A percentile compares a stretch with the other conserved stretches of the same genome.
These are phyloP conservation scores for Pythium scleroteichum DNA, from an alignment of 352 stramenopile genomes.

Conservation along the genomic window DNA sequence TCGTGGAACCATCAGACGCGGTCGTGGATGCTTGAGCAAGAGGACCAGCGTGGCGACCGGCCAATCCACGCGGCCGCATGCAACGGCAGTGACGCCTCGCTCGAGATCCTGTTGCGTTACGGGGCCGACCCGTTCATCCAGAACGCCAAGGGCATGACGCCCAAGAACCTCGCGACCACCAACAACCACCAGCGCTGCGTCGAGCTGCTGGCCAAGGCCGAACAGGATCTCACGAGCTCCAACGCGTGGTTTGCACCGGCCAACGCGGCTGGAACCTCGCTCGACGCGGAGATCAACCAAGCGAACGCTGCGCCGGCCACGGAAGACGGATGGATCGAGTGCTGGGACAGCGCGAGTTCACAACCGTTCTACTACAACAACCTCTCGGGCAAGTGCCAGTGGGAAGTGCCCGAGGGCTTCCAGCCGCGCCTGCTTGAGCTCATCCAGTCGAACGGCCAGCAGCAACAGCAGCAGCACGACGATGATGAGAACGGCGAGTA, in stretches of 20 bases:
- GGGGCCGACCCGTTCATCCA: constrained; percentile 46
- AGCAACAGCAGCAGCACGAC: constrained; percentile 39
- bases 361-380: constrained; percentile 78
- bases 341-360: constrained; percentile 57
- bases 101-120: constrained; percentile 50
- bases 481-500: constrained; percentile 55
- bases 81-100: constrained; percentile 49
- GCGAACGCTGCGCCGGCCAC: neutral
- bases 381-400: constrained; percentile 67
- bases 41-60: constrained; percentile 57
- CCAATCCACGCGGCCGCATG: constrained; percentile 64
- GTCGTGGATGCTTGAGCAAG: constrained; percentile 72
- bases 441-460: constrained; percentile 18
- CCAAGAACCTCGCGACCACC: constrained; percentile 43
- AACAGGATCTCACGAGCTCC: constrained; percentile 39
- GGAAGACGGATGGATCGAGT: constrained; percentile 52
- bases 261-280: constrained; percentile 35
- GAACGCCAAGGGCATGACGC: constrained; percentile 54
- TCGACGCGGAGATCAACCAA: constrained; percentile 14
- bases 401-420: constrained; percentile 49
- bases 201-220: constrained; percentile 42
- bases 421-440: constrained; percentile 27
- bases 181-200: constrained; percentile 54
- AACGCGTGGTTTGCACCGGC: constrained; percentile 58
- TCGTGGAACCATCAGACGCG: constrained; percentile 61